These are phyloP conservation scores for Neofusicoccum sp. DNA, from an alignment of 2,329 filamentous ascomycete species.

Conservation along the genomic window DNA sequence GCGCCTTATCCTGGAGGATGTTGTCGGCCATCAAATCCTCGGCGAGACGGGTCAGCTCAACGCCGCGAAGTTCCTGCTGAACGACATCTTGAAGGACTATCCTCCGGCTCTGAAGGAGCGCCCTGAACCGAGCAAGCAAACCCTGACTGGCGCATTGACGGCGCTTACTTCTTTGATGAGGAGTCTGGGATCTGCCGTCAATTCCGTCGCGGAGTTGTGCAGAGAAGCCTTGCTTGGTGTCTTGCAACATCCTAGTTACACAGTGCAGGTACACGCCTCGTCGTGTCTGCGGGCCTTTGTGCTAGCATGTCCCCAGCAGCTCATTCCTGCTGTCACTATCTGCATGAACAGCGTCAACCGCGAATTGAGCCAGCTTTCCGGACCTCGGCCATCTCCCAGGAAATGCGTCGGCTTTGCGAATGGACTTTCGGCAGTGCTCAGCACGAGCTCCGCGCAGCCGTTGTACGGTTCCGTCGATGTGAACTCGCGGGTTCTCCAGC, in stretches of 20 bases:
- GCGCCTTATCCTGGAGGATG: slow-evolving; percentile 79
- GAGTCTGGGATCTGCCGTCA: slow-evolving; percentile 80
- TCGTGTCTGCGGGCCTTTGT: slow-evolving; percentile 86
- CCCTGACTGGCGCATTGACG: slow-evolving; percentile 76
- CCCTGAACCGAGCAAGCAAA: slow-evolving; percentile 85
- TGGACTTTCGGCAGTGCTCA: slow-evolving; percentile 86
- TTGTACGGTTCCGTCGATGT: slow-evolving; percentile 95
- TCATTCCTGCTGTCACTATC: slow-evolving; percentile 87
- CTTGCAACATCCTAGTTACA: slow-evolving; percentile 92
- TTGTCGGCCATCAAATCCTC: slow-evolving; percentile 78
- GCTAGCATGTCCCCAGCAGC: slow-evolving; percentile 86
- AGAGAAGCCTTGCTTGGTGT: slow-evolving; percentile 88
- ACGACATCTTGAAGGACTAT: slow-evolving; percentile 90
- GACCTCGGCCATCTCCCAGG: slow-evolving; percentile 75
- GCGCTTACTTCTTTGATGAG: slow-evolving; percentile 77
- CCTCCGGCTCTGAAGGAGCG: slow-evolving; percentile 86
- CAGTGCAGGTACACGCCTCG: slow-evolving; percentile 88
- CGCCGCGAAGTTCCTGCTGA: slow-evolving; percentile 79
- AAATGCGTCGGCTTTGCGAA: slow-evolving; percentile 90
- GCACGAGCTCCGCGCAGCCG: slow-evolving; percentile 83
- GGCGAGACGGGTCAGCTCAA: slow-evolving; percentile 87
- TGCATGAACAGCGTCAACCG: slow-evolving; percentile 94
- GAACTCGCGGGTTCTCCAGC: slow-evolving; percentile 85
- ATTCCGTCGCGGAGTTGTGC: slow-evolving; percentile 76
- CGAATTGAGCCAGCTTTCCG: slow-evolving; percentile 77